Conservation (phyloP, 768 basidiomycete species). For the Lyophyllum shimeji region DNA sequence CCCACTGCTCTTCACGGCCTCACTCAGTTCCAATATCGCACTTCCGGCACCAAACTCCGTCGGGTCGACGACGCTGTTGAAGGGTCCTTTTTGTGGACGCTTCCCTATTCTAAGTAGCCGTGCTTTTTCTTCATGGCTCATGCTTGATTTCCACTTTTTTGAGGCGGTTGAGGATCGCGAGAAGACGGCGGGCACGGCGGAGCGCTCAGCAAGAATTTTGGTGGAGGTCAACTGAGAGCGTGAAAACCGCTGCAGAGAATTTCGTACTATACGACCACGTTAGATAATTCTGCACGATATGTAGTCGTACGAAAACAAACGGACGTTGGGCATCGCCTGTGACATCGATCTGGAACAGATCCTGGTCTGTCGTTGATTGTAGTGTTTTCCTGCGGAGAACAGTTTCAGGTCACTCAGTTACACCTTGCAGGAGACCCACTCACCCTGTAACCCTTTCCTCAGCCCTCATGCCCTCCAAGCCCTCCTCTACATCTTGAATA, state of each 20-base stretch:
- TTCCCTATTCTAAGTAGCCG: constrained; percentile 76
- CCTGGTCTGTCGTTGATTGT: constrained; percentile 66
- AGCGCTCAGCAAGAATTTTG: constrained; percentile 82
- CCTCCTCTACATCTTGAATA: constrained; percentile 73
- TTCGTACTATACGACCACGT: constrained; percentile 49
- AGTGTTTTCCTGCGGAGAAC: constrained; percentile 47
- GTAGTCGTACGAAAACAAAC: constrained; percentile 19
- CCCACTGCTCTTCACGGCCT: constrained; percentile 69
- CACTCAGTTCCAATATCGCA: constrained; percentile 60
- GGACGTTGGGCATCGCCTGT: constrained; percentile 75
- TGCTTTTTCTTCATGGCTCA: constrained; percentile 72
- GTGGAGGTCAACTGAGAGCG: constrained; percentile 58
- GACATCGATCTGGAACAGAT: constrained; percentile 80
- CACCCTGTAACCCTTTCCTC: constrained; percentile 84
- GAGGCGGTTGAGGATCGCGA: constrained; percentile 45
- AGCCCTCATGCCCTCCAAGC: constrained; percentile 72
- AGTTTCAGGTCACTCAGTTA: neutral
- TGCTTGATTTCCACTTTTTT: constrained; percentile 41
- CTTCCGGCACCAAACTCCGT: constrained; percentile 67
- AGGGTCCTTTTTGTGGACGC: constrained; percentile 66
- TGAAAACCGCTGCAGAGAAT: constrained; percentile 54
- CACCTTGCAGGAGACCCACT: constrained; percentile 18
- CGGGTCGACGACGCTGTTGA: constrained; percentile 70
- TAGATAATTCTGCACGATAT: neutral
- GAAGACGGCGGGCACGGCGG: constrained; percentile 81